phyloP scores from a whole-genome alignment of 2,329 filamentous ascomycete genomes.

The Fusarium kyushuense region DNA sequence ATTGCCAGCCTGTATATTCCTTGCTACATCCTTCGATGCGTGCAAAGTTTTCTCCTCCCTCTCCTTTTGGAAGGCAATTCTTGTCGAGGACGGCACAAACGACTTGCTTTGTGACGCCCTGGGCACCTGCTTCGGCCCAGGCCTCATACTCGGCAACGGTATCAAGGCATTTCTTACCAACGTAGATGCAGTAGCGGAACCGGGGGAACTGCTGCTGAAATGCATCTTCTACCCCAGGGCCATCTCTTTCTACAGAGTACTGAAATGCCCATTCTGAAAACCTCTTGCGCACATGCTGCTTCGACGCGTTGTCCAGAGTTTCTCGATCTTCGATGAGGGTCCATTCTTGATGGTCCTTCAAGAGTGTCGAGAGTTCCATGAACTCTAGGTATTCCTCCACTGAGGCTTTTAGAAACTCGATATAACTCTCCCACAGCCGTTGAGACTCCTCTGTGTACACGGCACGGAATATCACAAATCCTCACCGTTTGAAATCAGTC shows the following conservation, averaged over 20 bases:
- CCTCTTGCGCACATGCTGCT: not conserved
- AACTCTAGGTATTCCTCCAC: not conserved
- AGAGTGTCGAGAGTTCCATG: not conserved
- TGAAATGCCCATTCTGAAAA: constrained; percentile 5
- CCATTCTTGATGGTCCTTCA: constrained; percentile 19
- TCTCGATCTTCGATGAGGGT: constrained; percentile 6
- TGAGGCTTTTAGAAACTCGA: constrained; percentile 27
- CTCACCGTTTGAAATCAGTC: constrained; percentile 4
- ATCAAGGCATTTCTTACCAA: constrained; percentile 10
- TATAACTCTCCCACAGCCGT: constrained; percentile 19
- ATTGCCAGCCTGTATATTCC: constrained; percentile 22
- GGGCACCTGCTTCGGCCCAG: not conserved
- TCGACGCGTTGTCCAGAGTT: not conserved
- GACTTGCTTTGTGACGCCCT: accelerated
- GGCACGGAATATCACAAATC: constrained; percentile 12
- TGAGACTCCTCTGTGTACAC: constrained; percentile 15
- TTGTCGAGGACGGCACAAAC: not conserved
- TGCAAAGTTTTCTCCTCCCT: not conserved
- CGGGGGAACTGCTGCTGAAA: not conserved
- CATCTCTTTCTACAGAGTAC: not conserved
- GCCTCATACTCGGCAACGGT: not conserved
- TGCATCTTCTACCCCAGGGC: not conserved
- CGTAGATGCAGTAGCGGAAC: constrained; percentile 10
- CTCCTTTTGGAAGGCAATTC: not conserved
- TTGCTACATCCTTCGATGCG: not conserved